Evolutionary conservation across 805 yeast species (phyloP), one percentile per base, ranked within the genome.

Genomic region (Schizosaccharomyces osmophilus): DNA sequence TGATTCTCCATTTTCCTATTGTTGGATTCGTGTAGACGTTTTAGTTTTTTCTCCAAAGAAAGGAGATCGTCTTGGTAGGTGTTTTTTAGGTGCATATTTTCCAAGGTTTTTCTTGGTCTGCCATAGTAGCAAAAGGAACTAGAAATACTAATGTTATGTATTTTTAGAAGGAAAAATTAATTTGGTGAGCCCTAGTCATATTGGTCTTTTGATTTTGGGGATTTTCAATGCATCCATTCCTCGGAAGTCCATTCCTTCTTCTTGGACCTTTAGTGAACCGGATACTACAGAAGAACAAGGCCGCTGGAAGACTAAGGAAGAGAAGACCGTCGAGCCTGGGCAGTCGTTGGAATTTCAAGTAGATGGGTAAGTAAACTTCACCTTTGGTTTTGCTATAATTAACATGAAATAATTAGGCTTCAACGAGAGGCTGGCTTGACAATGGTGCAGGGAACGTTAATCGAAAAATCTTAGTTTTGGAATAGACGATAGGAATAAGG

Each of bases 201-300:
- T 93, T 67, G 97, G 97, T 63, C 75, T 93, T 64, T 77, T 93
- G 65, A 77, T 93, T 60, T 89, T 87, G 70, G 97, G 93, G 73
- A 87, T 95, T 0, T 93, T 93, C 75, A 93, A 93, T 73, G 97
- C 97, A 26, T 82, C 90, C 58, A 87, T 93, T 64, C 87, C 85
- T 72, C 82, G 85, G 69, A 82, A 78, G 69, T 82, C 81, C 67
- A 88, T 93, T 64, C 98, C 98, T n/a, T 73, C 75, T 54, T 78
- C 76, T 59, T 93, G 98, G 98, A 75, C 75, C 42, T 93, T 90
- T 72, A 78, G 86, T 61, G 90, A 93, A 60, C 81, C 78, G 67
- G 87, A 87, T 69, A 45, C 61, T 22, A 43, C 51, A n/a, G 61
- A 59, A 43, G 60, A 57, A 31, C 43, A 57, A 39, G 61, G 61